Evolutionary conservation across 768 basidiomycete genomes (phyloP), one percentile per base, ranked within the genome.

Genomic region (Lenzites betulinus): DNA sequence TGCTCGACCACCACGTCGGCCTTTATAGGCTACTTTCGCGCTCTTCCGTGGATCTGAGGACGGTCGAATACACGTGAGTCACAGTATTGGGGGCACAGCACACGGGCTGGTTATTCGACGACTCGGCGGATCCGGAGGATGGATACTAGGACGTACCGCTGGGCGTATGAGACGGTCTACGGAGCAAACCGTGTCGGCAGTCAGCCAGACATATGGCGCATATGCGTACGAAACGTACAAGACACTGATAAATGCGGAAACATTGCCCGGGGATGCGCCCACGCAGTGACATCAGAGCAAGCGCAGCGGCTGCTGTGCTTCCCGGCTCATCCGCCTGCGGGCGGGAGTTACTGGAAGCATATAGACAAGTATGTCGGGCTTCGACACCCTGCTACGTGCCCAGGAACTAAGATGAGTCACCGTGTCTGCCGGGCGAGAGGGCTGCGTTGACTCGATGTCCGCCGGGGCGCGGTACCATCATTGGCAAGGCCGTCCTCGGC

Each of bases 61-160:
- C 22, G 59, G 28, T 41, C 38, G 16, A 35, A 59, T 55, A 53
- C 39, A 46, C 44, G 55, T 67, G 66, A 67, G 60, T 67, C 66
- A 67, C 54, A 39, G 61, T 58, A 47, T 25, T 52, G 49, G 62
- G 6, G 11, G 66, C 66, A 64, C 61, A 64, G 66, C 66, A 57
- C 43, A 52, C 23, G 42, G 44, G 18, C 35, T 47, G 13, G 51
- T 16, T 54, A 56, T 55, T 59, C 59, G 41, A 42, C 43, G 44
- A 66, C 43, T 48, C 59, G 46, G 65, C 65, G 62, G 62, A 54
- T 51, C 65, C 65, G 62, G 61, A 48, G 44, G 57, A 65, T 33
- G 35, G 49, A 49, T 48, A 22, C 57, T 51, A 59, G 62, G 62
- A 63, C 49, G 22, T 42, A 54, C 52, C 48, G 43, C 36, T 26